Evolutionary conservation across 1,139 yeast genomes (phyloP), one percentile per base, ranked within the genome.

Genomic region (Blastobotrys proliferans): DNA sequence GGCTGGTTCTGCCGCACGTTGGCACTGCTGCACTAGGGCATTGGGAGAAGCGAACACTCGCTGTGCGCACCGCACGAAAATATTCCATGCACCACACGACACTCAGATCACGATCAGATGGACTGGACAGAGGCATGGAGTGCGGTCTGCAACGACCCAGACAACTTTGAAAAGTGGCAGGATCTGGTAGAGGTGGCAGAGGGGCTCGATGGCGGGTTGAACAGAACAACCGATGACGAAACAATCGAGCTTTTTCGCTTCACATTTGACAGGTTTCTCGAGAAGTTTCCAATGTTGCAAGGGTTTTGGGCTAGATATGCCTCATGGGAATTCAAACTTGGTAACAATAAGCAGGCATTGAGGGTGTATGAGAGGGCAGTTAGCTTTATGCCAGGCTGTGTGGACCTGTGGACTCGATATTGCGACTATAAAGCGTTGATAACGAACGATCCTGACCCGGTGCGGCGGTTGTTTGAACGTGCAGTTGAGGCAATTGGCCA

Each of bases 291-390:
- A 0, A 66, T 73, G 28, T 63, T 83, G 29, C 85, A 81, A 55
- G 86, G 84, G 38, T 86, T 84, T 60, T 86, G 97, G 92, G 71
- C 82, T 35, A 76, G 79, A 50, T 86, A 74, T 59, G 95, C 96
- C 0, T 67, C 72, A 19, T 68, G 77, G 64, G 86, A 81, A 60
- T 83, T 77, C 57, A 69, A 71, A 39, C 60, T 84, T 25, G 86
- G 87, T 0, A 62, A 74, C 49, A 69, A 80, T 0, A 68, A 66
- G 1, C 57, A 62, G 3, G 76, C 86, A 2, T 69, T 66, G 35
- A 55, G 50, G 5, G 69, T 85, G 0, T 92, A 75, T 58, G 64
- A 72, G 41, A 61, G 70, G 4, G 86, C 82, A 0, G 68, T 88
- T 24, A 59, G 62, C 3, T 60, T 69, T n/a, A 56, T 79, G 26